These are phyloP conservation scores for Tetrahymena thermophila DNA, from an alignment of 73 alveolate species.

Conservation along the genomic window DNA sequence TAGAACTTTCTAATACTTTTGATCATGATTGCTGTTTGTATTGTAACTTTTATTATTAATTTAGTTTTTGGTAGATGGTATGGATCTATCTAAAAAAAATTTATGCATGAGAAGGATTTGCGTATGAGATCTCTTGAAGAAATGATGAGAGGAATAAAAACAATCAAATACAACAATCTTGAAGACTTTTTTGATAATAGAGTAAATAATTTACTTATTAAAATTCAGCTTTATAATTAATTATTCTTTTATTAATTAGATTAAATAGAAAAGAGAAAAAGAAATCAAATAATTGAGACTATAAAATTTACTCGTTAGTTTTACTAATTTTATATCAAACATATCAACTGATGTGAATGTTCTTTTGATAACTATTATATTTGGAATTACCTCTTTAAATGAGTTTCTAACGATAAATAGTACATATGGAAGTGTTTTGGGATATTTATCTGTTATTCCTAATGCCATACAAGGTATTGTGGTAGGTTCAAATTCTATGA, in stretches of 20 bases:
- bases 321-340: background rate
- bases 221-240: background rate
- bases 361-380: background rate
- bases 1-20: background rate
- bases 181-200: constrained; percentile 10
- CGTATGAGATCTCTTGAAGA: constrained; percentile 31
- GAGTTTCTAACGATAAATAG: background rate
- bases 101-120: constrained; percentile 25
- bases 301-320: background rate
- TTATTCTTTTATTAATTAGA: constrained; percentile 5
- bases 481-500: background rate
- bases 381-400: background rate
- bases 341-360: background rate
- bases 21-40: background rate
- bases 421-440: background rate
- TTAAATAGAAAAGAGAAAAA: background rate
- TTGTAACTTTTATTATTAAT: background rate
- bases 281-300: background rate
- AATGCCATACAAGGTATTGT: background rate
- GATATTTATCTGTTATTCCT: background rate
- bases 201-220: background rate
- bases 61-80: constrained; percentile 1
- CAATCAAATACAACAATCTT: constrained; percentile 8
- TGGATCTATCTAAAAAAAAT: constrained; percentile 3
- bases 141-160: constrained; percentile 1